Evolutionary conservation across 1,284 basidiomycete species (phyloP), one percentile per base, ranked within the genome.

Genomic region (Athelia psychrophila): DNA sequence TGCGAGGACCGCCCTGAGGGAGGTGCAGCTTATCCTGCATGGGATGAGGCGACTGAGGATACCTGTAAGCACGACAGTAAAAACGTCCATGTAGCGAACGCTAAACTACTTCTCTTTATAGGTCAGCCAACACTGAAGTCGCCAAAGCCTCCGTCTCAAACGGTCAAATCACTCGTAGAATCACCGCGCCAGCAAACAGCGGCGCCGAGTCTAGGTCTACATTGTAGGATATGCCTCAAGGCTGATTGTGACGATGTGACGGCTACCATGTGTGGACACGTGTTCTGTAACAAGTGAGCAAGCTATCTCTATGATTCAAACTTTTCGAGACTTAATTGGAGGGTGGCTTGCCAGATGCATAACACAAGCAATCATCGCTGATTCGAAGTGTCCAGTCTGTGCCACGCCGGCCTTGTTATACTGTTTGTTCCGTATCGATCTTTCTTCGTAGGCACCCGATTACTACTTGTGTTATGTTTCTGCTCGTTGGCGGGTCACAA

Each of bases 201-300:
- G 38, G n/a, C 6, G 20, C 38, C 38, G n/a, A 16, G 20, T n/a
- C 20, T 16, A 42, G n/a, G n/a, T 42, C 38, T 42, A 16, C 68
- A 67, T 45, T 67, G 65, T 36, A 65, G 68, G 47, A 53, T 56
- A n/a, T 67, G 65, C 51, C 60, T 65, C 42, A 59, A 33, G 40
- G 57, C 63, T 42, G 54, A 64, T 47, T 70, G 65, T 32, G 66
- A 69, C n/a, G 65, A 61, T 48, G 64, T 67, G 50, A 67, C 68
- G 48, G 68, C 66, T 48, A 71, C 68, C 13, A 70, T 65, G 47
- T 67, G 65, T 44, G 65, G 65, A 0, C 65, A 67, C 30, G 44
- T 67, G 36, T 67, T 67, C 54, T 67, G 65, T 49, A 69, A 67
- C 49, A 58, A 57, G 65, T 70, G 51, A 30, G 27, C 27, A 30